Conservation (phyloP, 1,139 yeast genomes). For the Candida sp. region DNA sequence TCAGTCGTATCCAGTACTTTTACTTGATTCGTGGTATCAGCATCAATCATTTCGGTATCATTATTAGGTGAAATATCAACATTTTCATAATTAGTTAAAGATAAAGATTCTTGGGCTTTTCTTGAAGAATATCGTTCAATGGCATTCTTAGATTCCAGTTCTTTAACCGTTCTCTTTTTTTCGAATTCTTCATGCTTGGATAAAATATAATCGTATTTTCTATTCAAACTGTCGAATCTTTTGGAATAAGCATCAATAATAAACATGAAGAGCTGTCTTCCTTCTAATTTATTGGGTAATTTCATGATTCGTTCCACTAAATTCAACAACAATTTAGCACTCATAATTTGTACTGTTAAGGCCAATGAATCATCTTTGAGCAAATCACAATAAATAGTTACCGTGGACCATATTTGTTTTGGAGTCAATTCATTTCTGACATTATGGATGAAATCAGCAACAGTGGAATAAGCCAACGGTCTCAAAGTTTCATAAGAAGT, state of each 20-base stretch:
- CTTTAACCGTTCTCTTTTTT: slow-evolving; percentile 36
- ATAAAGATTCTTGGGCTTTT: slow-evolving; percentile 10
- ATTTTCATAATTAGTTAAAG: slow-evolving; percentile 6
- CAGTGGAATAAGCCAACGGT: slow-evolving; percentile 93
- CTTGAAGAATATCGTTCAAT: slow-evolving; percentile 37
- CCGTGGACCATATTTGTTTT: slow-evolving; percentile 85
- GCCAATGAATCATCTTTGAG: slow-evolving; percentile 83
- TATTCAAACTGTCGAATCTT: slow-evolving; percentile 72
- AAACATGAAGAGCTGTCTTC: slow-evolving; percentile 76
- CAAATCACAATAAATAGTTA: slow-evolving; percentile 75
- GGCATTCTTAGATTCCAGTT: slow-evolving; percentile 40
- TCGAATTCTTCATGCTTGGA: slow-evolving; percentile 58
- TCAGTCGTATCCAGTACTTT: slow-evolving; percentile 10
- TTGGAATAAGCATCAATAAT: slow-evolving; percentile 88
- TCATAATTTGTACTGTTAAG: slow-evolving; percentile 92
- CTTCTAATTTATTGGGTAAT: slow-evolving; percentile 78
- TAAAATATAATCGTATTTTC: slow-evolving; percentile 67
- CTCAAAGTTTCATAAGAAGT: slow-evolving; percentile 85
- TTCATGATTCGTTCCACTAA: slow-evolving; percentile 87
- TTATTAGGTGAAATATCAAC: slow-evolving; percentile 10
- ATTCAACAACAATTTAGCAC: slow-evolving; percentile 86
- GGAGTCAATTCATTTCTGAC: slow-evolving; percentile 84
- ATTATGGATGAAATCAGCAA: slow-evolving; percentile 93
- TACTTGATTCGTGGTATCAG: slow-evolving; percentile 7
- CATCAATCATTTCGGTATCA: slow-evolving; percentile 15